Evolutionary conservation across 805 yeast genomes (phyloP), one percentile per base, ranked within the genome.

Genomic region (Kregervanrija fluxuum): DNA sequence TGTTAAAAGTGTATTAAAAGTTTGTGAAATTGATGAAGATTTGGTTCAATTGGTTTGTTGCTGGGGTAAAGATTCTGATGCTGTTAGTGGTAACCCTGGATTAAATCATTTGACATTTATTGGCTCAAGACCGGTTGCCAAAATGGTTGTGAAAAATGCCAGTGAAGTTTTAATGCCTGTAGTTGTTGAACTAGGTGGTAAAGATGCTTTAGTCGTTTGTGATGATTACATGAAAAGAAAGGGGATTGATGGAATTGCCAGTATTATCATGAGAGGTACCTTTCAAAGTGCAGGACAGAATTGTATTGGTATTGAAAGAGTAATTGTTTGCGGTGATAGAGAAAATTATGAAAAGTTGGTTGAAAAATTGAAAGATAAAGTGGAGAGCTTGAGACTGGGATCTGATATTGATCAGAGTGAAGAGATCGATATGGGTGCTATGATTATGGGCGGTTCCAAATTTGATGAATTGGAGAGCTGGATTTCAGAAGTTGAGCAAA

Each of bases 281-380:
- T 93, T 91, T 69, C 99, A 93, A 67, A 85, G 95, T 43, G 85
- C 96, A 0, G 99, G 99, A 11, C 99, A 93, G 66, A 93, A 93
- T 61, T 93, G 99, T 68, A 93, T 93, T 57, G 98, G 99, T 34
- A 85, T 93, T 44, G 99, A 93, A 67, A 74, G 99, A 46, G 95
- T 93, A 6, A 82, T 93, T 50, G 88, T 90, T 33, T 72, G 87
- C 38, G 85, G 84, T 5, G 60, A 56, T 33, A 46, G 44, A n/a
- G 68, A 69, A 36, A 77, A 79, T 28, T 90, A 93, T 64, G 82
- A 78, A 16, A 56, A 65, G 37, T 65, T 93, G 36, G 81, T 82
- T 1, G 65, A 67, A 0, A 74, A 78, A 9, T 68, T 93, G 37
- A 53, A 73, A 1, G 63, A 70, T 31, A 73, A 93, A 46, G 77